Evolutionary conservation across 2,329 filamentous ascomycete genomes (phyloP), one percentile per base, ranked within the genome.

Genomic region (Xylariaceae sp.): DNA sequence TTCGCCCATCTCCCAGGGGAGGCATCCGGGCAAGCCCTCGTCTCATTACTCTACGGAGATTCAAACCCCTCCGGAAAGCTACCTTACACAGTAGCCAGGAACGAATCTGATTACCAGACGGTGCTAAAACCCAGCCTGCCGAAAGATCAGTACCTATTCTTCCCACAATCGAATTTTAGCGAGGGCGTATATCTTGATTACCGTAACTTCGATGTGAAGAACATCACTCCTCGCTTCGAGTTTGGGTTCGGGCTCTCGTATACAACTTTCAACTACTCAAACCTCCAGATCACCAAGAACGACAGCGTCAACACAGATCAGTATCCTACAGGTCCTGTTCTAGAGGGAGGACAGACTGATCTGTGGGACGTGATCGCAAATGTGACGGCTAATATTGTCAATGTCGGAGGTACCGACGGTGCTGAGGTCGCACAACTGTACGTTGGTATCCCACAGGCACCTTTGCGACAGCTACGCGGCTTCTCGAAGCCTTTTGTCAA

Each of bases 1-100:
- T 80, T 80, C 52, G 82, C 79, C 4, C 82, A 85, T 55, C 67
- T 85, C 0, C 82, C 82, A 0, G 83, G 83, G 0, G 79, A 86
- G 55, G 78, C 83, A 45, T 77, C 75, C 1, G 83, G 83, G 0
- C 64, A 67, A 1, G 74, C 79, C 0, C 56, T 83, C 5, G 74
- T 76, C 0, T 70, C 74, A 1, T 58, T 85, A 6, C 66, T 85
- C 0, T 83, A 82, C 54, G 81, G 80, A 20, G 69, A 76, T 2
- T 62, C 68, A 2, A 78, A 74, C 49, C 74, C 75, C 0, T 82
- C 77, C 0, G 81, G 81, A 1, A 73, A 75, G 45, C 67, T 85
- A 1, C 78, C 80, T 0, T 85, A 82, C 57, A 85, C 82, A 0
- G 70, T 85, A 1, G 79, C 80, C 0, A 70, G 66, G 43, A 74